Evolutionary conservation across 768 basidiomycete species (phyloP), one percentile per base, ranked within the genome.

Genomic region (Brasilioporus rufonigricans): DNA sequence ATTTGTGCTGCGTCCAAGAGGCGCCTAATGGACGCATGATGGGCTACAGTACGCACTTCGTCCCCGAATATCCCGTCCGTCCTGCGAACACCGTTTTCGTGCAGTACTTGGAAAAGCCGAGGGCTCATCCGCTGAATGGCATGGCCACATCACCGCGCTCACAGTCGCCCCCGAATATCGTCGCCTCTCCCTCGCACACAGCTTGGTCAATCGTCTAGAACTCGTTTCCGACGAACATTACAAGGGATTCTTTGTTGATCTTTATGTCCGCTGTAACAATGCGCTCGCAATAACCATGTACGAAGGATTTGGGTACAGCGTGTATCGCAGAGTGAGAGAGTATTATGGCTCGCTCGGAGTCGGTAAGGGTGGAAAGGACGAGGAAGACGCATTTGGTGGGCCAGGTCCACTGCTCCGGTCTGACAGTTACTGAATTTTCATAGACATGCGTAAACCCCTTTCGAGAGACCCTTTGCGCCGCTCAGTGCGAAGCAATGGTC

Each of bases 111-210:
- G 93, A 24, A 99, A 98, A 65, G 92, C 94, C 1, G 93, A 97
- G 71, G 93, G 94, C 2, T 58, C 70, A 6, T 76, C 77, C 0
- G 54, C 71, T 1, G 93, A 95, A 64, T 93, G 89, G 85, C 93
- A 94, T 64, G 96, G 93, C 0, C 97, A 98, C 65, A 86, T 98
- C 64, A 98, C 96, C 1, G 95, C 95, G 0, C 77, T 99, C 47
- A 93, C 94, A 6, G 93, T 99, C 51, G 90, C 94, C 0, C 97
- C 97, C 13, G 86, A 91, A 63, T 97, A 92, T 71, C 89, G 97
- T 39, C 87, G 91, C 3, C 81, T 98, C 3, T 84, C 85, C 1
- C 85, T 98, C 43, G 96, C 93, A 0, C 83, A 85, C 61, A 85
- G 83, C 68, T 87, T 98, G 83, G 92, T 96, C 84, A 68, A 76